Percentiles rank a stretch among this genome's conserved stretches.
Evolutionary conservation across 108 stramenopile genomes (phyloP).

Genomic region (Ochromonas danica): DNA sequence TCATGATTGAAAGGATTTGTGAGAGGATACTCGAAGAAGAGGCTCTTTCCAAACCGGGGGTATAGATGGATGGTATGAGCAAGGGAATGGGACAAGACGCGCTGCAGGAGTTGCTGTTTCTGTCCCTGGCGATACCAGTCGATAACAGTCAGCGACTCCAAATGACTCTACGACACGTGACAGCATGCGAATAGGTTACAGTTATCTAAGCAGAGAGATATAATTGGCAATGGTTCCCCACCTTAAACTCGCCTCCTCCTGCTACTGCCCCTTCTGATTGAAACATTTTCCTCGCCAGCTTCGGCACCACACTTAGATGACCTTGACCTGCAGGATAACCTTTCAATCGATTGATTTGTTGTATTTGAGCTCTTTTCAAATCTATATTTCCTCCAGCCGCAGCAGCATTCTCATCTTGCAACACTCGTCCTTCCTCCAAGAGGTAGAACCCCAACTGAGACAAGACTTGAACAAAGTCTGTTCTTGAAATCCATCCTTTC

Average conservation of each 20-base stretch:
- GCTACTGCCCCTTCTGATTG: background rate
- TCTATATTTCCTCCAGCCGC: no score
- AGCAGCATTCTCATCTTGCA: background rate
- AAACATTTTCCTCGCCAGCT: conserved; percentile 21
- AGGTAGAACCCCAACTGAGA: conserved; percentile 2
- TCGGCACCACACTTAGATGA: background rate
- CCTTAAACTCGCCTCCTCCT: background rate
- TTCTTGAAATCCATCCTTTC: background rate
- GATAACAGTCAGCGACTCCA: conserved; percentile 54
- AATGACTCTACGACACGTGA: conserved; percentile 21
- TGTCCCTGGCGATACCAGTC: conserved; percentile 64
- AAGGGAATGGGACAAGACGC: conserved; percentile 49
- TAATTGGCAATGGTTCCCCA: no score
- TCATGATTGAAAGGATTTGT: conserved; percentile 61
- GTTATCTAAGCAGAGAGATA: no score
- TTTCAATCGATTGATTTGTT: conserved; percentile 27
- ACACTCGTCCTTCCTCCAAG: conserved; percentile 10
- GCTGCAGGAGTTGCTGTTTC: conserved; percentile 56
- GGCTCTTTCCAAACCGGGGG: conserved; percentile 52
- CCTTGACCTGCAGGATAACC: background rate
- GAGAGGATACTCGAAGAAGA: conserved; percentile 60
- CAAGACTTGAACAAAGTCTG: conserved; percentile 22
- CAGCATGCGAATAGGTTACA: background rate
- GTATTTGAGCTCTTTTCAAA: background rate
- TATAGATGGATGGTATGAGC: conserved; percentile 50